Base-by-base conservation (phyloP, 73 alveolate species). In the Durusdinium trenchii region DNA sequence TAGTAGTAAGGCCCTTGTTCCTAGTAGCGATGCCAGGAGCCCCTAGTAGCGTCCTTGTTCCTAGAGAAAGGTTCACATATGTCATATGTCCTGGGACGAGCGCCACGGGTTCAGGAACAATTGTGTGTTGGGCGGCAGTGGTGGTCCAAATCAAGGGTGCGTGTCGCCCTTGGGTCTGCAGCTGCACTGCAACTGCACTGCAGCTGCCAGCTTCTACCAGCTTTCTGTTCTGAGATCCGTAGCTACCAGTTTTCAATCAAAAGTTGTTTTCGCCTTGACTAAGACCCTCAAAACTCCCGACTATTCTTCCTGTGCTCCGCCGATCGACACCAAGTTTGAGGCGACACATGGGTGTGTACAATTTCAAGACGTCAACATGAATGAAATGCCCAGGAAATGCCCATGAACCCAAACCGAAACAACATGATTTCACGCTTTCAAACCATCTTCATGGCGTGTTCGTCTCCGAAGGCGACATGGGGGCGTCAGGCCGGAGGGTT, bases 261-360 rank as follows among this genome's bases (percentile, higher is more conserved):
- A 3, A 3, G 47, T 69, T 12, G 47, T 32, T 6, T 32, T 26
- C 82, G 38, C 28, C 3, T 3, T 16, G 6, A 32, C 86, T 43
- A 35, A 91, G 97, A 91, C 79, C 54, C 43, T 47, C 45, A 76
- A 61, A 45, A 69, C 79, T 32, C 86, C 89, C 57, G 97, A 91
- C 78, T 91, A 91, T 52, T 91, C 97, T 35, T 36, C 48, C 38
- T 91, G 97, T 48, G 89, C 83, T 40, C 97, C 89, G 73, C 97
- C 97, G 6, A 69, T 91, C 86, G 97, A 91, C 97, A 91, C 97
- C 73, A 91, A 91, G 75, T 91, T 91, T 57, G 97, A 91, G 97
- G 97, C 87, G 40, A 6, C n/a, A n/a, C n/a, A n/a, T n/a, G n/a
- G n/a, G n/a, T n/a, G n/a, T n/a, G n/a, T n/a, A n/a, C n/a, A n/a